Evolutionary conservation across 805 yeast species (phyloP).

Genomic region (Pichia occidentalis): DNA sequence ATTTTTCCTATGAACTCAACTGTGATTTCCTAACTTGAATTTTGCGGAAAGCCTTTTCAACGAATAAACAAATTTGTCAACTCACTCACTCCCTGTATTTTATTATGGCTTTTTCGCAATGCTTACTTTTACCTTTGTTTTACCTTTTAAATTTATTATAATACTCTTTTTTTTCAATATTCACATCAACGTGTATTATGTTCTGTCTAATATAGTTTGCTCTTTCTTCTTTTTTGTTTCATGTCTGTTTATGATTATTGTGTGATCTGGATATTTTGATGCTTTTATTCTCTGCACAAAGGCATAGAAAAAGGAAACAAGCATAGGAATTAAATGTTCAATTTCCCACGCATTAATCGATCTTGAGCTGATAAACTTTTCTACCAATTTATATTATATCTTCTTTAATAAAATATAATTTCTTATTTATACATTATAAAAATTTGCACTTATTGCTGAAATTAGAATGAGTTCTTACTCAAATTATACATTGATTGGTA

Average conservation of each 20-base stretch:
- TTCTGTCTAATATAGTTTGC: not conserved
- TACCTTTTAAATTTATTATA: not conserved
- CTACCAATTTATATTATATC: too few relatives aligned
- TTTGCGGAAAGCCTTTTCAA: not conserved
- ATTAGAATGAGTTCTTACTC: too few relatives aligned
- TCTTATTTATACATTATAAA: too few relatives aligned
- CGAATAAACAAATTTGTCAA: not conserved
- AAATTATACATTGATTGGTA: too few relatives aligned
- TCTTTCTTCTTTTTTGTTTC: not conserved
- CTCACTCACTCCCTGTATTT: not conserved
- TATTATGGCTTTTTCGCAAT: conserved; percentile 1
- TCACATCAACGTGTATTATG: not conserved
- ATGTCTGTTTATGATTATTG: conserved; percentile 2
- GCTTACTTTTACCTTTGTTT: not conserved
- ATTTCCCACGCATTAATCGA: too few relatives aligned
- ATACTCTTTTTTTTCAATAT: not conserved
- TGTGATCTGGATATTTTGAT: too few relatives aligned
- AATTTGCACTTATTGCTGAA: too few relatives aligned
- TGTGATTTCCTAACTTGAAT: not conserved
- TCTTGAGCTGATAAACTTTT: too few relatives aligned
- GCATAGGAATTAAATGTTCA: too few relatives aligned
- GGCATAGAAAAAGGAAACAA: too few relatives aligned
- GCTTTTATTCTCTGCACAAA: too few relatives aligned
- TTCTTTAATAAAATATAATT: too few relatives aligned
- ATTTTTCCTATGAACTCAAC: not conserved